Percentiles rank a stretch among this genome's conserved stretches.
Conservation (phyloP, 2,329 filamentous ascomycete species). For the Aspergillus fijiensis region DNA sequence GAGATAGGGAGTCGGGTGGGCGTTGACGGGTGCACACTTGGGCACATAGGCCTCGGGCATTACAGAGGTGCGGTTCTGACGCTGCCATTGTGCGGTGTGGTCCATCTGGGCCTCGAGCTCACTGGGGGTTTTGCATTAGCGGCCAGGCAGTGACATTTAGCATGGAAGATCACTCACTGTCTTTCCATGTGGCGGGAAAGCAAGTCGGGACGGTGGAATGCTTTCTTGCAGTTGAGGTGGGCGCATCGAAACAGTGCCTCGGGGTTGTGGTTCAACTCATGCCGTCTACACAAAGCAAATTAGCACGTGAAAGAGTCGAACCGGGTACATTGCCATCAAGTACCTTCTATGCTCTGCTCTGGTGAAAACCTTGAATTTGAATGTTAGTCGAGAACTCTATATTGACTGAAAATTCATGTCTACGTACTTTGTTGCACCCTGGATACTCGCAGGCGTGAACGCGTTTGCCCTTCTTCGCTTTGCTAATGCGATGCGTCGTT, state of each 20-base stretch:
- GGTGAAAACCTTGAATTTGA: constrained; percentile 45
- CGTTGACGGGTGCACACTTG: constrained; percentile 26
- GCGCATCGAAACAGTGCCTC: constrained; percentile 47
- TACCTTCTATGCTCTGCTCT: constrained; percentile 51
- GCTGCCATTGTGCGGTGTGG: constrained; percentile 27
- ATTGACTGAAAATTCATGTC: constrained; percentile 3
- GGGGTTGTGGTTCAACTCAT: constrained; percentile 53
- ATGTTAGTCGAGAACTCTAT: constrained; percentile 12
- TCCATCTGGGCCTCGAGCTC: constrained; percentile 39
- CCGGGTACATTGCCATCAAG: neutral
- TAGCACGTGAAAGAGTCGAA: neutral
- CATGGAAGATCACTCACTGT: constrained; percentile 42
- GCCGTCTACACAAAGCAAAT: constrained; percentile 35
- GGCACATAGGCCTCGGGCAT: constrained; percentile 23
- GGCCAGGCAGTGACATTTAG: neutral
- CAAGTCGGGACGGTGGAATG: constrained; percentile 50
- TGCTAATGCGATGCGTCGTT: constrained; percentile 52
- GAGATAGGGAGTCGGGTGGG: constrained; percentile 25
- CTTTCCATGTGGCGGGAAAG: constrained; percentile 51
- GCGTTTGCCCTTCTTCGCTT: constrained; percentile 54
- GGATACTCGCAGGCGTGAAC: constrained; percentile 50
- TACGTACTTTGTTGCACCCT: constrained; percentile 49
- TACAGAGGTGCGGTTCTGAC: constrained; percentile 24
- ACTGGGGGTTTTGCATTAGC: constrained; percentile 23
- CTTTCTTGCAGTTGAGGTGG: constrained; percentile 46